Percentiles rank a stretch among this genome's conserved stretches.
Evolutionary conservation across 441 rosid genomes (phyloP).

Genomic region (Syzygium syzygioides): DNA sequence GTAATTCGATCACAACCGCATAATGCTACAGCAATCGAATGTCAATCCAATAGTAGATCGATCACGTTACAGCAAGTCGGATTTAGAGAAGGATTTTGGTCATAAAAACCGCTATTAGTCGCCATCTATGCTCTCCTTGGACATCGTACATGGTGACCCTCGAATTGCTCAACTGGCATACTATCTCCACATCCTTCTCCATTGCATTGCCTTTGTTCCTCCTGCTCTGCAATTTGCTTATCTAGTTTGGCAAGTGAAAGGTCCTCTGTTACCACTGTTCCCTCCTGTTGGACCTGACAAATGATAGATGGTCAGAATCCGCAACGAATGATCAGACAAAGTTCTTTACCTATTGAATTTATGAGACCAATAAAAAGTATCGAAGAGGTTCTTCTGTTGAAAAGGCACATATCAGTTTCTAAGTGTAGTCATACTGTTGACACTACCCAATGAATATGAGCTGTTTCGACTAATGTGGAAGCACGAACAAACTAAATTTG

Average conservation of each 20-base stretch:
- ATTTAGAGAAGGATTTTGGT: not conserved
- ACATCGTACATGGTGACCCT: fast-evolving
- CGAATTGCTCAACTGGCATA: not conserved
- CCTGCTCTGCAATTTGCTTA: not conserved
- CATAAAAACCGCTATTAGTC: not conserved
- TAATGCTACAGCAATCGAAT: not conserved
- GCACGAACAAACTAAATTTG: not conserved
- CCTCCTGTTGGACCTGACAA: not conserved
- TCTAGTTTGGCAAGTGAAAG: not conserved
- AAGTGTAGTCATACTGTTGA: not conserved
- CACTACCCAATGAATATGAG: not conserved
- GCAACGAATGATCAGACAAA: not conserved
- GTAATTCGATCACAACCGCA: not conserved
- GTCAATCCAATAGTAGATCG: not conserved
- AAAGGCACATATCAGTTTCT: not conserved
- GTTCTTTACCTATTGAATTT: not conserved
- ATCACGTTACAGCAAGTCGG: not conserved
- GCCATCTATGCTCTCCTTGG: not conserved
- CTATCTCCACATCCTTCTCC: not conserved
- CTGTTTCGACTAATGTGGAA: no score
- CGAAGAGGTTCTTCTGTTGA: not conserved
- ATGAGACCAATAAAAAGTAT: not conserved
- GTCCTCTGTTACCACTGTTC: not conserved
- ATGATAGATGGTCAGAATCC: not conserved
- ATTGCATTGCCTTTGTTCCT: not conserved